Percentiles rank a stretch among this genome's conserved stretches.
These are phyloP conservation scores for Sparassis latifolia DNA, from an alignment of 1,284 basidiomycete species.

Conservation along the genomic window DNA sequence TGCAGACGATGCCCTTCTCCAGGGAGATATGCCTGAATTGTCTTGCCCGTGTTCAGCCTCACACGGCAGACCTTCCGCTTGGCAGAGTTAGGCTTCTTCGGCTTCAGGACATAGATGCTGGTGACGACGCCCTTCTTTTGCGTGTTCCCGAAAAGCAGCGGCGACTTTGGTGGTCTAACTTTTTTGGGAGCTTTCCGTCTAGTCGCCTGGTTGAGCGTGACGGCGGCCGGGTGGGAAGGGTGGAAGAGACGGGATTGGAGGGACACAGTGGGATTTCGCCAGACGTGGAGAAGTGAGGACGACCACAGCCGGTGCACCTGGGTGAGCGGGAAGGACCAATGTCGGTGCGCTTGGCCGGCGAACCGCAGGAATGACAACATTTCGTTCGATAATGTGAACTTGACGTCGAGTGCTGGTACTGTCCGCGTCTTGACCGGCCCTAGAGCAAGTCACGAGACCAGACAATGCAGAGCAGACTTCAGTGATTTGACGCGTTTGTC, in stretches of 20 bases:
- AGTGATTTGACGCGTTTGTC: too few relatives aligned
- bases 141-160: conserved; percentile 70
- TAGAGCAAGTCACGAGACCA: conserved; percentile 21
- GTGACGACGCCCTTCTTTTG: conserved; percentile 90
- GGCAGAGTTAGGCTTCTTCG: conserved; percentile 98
- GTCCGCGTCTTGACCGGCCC: conserved; percentile 32
- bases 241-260: conserved; percentile 53
- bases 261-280: conserved; percentile 10
- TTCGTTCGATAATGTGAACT: conserved; percentile 4
- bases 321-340: conserved; percentile 11
- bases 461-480: too few relatives aligned
- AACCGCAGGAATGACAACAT: conserved; percentile 43
- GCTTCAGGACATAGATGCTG: conserved; percentile 79
- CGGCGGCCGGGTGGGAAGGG: conserved; percentile 45
- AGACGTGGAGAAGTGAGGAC: conserved; percentile 5
- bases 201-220: conserved; percentile 83
- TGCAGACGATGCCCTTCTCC: conserved; percentile 98
- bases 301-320: conserved; percentile 18
- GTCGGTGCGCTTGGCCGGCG: conserved; percentile 19
- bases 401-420: neutral
- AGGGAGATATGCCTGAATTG: conserved; percentile 90
- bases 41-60: conserved; percentile 87
- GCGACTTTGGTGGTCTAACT: conserved; percentile 55
- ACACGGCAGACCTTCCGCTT: conserved; percentile 96
- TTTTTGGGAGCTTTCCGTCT: conserved; percentile 50